Evolutionary conservation across 1,284 basidiomycete genomes (phyloP), one percentile per base, ranked within the genome.

Genomic region (Farysia itapuensis): DNA sequence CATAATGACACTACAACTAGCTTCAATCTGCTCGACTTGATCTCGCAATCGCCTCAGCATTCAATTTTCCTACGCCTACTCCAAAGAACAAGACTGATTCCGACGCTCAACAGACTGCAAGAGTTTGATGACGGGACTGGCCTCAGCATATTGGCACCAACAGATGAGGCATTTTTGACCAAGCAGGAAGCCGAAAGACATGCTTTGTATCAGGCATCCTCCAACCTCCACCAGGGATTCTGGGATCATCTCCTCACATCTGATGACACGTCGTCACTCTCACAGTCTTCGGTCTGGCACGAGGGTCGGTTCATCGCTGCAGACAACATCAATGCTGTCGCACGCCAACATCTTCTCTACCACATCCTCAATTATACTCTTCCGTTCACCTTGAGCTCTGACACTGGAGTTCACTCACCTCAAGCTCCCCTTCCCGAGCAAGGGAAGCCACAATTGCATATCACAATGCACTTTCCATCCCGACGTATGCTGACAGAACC

Each of bases 261-360:
- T 8, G 9, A 30, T 2, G 4, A 22, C 1, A 19, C n/a, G n/a
- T 4, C 11, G 15, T 37, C 20, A 11, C 36, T 20, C 14, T 19
- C 21, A 1, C 15, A 24, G 4, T 20, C 43, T 5, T 50, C 43
- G 9, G 26, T 28, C 11, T 33, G 11, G 31, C 18, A 9, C 9
- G 18, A 9, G 16, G 31, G 31, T 8, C 31, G 18, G 18, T 48
- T 56, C n/a, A 11, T 50, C 7, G 39, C 29, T 19, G 43, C 43
- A 3, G 52, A 60, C 39, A 99, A 99, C 76, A 81, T 95, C 32
- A 84, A 90, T 43, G 84, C 89, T 61, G 79, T 83, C 47, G 83
- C 96, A 35, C 83, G 94, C 34, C 91, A 96, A 74, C 87, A 91
- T 67, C 82, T 99, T 35, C 86, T 97, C 67, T 98, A 98, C 74